Conservation (phyloP, 495 filamentous ascomycete species). For the Talaromyces adpressus region DNA sequence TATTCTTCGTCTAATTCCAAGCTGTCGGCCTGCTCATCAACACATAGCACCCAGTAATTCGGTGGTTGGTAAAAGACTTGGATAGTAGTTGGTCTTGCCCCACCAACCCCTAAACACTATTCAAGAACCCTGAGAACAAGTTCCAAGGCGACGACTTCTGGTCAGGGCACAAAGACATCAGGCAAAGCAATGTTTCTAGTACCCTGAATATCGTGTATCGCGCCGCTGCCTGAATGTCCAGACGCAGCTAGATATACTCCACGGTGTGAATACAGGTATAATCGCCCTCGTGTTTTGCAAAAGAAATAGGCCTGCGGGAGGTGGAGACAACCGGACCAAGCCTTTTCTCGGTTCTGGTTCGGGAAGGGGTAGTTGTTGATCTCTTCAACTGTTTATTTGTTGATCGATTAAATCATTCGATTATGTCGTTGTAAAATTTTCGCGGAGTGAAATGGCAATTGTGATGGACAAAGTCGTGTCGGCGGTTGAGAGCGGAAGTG, state of each 20-base stretch:
- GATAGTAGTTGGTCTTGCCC: background rate
- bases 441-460: background rate
- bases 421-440: background rate
- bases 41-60: background rate
- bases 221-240: background rate
- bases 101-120: conserved; percentile 7
- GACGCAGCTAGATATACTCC: background rate
- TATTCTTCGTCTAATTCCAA: background rate
- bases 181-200: background rate
- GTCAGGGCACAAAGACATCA: background rate
- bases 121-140: background rate
- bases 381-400: background rate
- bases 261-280: background rate
- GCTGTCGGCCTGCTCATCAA: background rate
- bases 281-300: background rate
- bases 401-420: background rate
- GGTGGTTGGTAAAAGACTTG: background rate
- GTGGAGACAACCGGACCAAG: conserved; percentile 8
- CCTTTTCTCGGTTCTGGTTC: conserved; percentile 6
- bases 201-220: background rate
- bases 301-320: conserved; percentile 3
- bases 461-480: background rate
- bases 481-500: background rate
- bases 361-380: background rate
- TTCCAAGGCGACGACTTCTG: background rate